Conservation (phyloP, 2,329 filamentous ascomycete species). For the Emericellopsis cladophorae region DNA sequence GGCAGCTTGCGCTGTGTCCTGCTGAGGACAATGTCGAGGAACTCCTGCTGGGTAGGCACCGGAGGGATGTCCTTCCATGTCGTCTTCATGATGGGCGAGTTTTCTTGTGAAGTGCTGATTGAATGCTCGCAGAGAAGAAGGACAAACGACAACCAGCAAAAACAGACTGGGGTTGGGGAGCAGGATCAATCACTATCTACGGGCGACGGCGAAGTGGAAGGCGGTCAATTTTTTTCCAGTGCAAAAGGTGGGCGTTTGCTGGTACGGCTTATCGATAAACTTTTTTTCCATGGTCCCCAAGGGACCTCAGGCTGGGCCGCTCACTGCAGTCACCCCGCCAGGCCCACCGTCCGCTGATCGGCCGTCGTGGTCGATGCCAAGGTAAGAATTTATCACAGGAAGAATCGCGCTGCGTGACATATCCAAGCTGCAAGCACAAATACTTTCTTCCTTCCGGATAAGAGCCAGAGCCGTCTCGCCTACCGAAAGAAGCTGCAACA, state of each 20-base stretch:
- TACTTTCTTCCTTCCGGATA: not conserved
- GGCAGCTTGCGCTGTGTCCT: conserved; percentile 86
- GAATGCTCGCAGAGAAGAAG: not conserved
- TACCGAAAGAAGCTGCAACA: not conserved
- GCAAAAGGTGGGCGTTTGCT: conserved; percentile 2
- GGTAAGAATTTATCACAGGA: no score
- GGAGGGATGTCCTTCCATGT: conserved; percentile 71
- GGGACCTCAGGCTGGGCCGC: not conserved
- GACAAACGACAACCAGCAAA: no score
- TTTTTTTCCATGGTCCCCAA: not conserved
- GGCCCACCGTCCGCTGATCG: not conserved
- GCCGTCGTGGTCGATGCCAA: no score
- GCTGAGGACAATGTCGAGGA: conserved; percentile 92
- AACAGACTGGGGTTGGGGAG: not conserved
- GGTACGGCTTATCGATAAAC: conserved; percentile 4
- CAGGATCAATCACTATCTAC: not conserved
- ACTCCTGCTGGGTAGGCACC: conserved; percentile 87
- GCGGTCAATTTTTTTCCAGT: conserved; percentile 8
- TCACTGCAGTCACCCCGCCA: not conserved
- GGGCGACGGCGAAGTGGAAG: conserved; percentile 1
- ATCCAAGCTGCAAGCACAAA: no score
- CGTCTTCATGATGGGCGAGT: conserved; percentile 39
- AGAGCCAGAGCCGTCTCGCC: not conserved
- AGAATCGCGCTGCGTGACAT: no score
- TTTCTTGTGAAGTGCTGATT: not conserved